Evolutionary conservation across 2,329 filamentous ascomycete genomes (phyloP).

Genomic region (Aspergillus unguis): DNA sequence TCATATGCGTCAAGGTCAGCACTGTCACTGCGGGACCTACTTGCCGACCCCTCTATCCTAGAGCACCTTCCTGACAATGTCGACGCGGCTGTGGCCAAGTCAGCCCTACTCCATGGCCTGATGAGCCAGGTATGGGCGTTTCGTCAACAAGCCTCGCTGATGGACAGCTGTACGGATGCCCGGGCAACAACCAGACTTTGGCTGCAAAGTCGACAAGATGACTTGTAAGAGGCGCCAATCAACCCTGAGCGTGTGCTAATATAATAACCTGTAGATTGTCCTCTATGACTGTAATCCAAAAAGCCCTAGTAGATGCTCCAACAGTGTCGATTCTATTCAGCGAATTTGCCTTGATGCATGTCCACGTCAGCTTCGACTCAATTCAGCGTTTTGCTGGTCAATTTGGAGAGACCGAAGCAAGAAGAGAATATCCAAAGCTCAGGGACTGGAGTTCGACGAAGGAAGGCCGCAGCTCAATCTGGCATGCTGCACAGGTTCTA

Average conservation of each 20-base stretch:
- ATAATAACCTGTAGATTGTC: no score
- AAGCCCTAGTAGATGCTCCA: neutral
- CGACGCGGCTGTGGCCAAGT: neutral
- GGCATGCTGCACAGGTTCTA: conserved; percentile 6
- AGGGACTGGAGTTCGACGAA: conserved; percentile 2
- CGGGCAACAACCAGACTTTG: neutral
- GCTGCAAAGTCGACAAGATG: conserved; percentile 6
- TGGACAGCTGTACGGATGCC: neutral
- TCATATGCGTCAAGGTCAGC: neutral
- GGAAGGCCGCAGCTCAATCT: neutral
- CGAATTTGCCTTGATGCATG: conserved; percentile 5
- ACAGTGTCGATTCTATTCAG: neutral
- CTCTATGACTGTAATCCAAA: no score
- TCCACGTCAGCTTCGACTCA: conserved; percentile 2
- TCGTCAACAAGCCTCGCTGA: conserved; percentile 3
- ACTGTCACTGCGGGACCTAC: neutral
- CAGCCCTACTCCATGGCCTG: conserved; percentile 1
- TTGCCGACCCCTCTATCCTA: neutral
- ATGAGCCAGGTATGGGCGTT: conserved; percentile 7
- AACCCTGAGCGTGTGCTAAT: no score
- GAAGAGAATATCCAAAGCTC: conserved; percentile 4
- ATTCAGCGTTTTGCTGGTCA: conserved; percentile 8
- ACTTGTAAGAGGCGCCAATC: neutral
- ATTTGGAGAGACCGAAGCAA: conserved; percentile 4
- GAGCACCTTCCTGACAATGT: neutral